phyloP scores from a whole-genome alignment of 2,329 filamentous ascomycete genomes.

The Aureobasidium vineae region DNA sequence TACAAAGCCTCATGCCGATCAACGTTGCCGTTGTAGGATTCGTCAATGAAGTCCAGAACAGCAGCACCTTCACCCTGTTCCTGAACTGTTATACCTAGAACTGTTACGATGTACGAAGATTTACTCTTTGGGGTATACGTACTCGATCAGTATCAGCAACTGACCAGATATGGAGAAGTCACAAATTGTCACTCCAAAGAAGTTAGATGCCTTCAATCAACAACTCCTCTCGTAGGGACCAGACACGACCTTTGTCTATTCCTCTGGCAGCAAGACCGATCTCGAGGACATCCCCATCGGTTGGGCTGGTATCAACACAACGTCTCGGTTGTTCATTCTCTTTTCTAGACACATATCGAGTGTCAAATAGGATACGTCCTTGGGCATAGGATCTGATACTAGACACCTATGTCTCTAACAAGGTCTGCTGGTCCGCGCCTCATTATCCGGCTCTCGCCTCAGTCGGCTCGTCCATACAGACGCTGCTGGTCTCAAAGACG shows the following conservation, averaged over 20 bases:
- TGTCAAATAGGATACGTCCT: background rate
- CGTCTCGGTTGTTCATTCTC: background rate
- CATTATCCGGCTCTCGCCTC: background rate
- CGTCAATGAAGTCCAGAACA: constrained; percentile 7
- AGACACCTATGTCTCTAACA: background rate
- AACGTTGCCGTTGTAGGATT: constrained; percentile 16
- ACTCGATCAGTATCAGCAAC: background rate
- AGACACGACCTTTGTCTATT: background rate
- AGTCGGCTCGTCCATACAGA: background rate
- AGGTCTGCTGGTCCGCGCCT: background rate
- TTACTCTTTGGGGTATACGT: background rate
- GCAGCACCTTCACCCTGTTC: constrained; percentile 7
- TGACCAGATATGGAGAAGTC: background rate
- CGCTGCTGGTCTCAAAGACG: background rate
- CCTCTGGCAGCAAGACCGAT: background rate
- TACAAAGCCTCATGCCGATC: background rate
- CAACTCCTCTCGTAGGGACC: background rate
- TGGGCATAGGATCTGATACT: background rate
- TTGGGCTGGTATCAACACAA: background rate
- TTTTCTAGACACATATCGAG: background rate
- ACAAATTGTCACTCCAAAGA: background rate
- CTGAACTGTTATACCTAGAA: constrained; percentile 3
- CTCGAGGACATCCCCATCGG: background rate
- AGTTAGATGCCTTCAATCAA: background rate
- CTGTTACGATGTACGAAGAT: background rate